phyloP scores from a whole-genome alignment of 306 rosid genomes.

The Carpinus fangiana region DNA sequence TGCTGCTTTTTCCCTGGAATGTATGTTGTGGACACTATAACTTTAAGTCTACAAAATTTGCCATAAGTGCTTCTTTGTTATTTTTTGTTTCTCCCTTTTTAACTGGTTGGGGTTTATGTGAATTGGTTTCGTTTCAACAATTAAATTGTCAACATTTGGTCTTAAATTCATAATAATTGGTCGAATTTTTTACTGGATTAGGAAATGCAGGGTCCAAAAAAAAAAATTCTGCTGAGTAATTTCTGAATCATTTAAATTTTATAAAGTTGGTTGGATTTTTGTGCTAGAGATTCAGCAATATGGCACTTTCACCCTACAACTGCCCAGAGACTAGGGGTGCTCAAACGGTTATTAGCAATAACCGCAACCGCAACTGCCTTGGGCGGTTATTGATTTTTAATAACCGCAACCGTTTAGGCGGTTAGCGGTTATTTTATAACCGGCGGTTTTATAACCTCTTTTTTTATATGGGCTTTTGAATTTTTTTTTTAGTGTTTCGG shows the following conservation, averaged over 20 bases:
- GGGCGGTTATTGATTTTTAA: no score
- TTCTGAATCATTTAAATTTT: background rate
- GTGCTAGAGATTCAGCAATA: background rate
- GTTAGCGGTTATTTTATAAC: no score
- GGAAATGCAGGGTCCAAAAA: background rate
- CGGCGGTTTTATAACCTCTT: no score
- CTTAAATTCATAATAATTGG: background rate
- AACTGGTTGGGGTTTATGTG: background rate
- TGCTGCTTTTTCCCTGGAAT: slow-evolving; percentile 10
- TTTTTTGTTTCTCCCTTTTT: background rate
- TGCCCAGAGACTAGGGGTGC: no score
- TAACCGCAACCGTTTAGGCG: no score
- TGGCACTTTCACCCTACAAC: background rate
- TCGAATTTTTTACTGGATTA: background rate
- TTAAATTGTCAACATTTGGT: background rate
- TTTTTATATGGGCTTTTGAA: no score
- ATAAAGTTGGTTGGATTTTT: background rate
- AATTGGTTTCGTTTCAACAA: background rate
- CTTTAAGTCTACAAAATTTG: background rate
- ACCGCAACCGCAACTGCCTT: no score
- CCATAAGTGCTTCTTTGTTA: background rate
- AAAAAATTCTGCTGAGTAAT: background rate
- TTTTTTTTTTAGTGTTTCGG: no score
- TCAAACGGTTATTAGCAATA: no score
- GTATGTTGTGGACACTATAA: background rate